These are phyloP conservation scores for Monilinia aucupariae DNA, from an alignment of 2,329 filamentous ascomycete species.

Conservation along the genomic window DNA sequence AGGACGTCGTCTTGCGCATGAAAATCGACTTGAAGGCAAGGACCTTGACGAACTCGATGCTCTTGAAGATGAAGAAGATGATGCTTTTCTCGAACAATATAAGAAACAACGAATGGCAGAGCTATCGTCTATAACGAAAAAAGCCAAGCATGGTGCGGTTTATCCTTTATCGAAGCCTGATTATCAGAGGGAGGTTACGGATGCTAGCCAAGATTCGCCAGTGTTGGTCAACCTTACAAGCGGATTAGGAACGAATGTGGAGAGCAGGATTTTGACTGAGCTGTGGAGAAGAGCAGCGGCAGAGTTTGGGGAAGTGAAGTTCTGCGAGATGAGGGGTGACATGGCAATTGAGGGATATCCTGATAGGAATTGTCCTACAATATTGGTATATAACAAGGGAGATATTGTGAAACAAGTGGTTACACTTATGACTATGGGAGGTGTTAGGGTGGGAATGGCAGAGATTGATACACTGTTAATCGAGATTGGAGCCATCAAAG, in stretches of 20 bases:
- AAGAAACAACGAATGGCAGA: conserved; percentile 83
- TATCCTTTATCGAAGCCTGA: conserved; percentile 94
- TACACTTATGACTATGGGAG: conserved; percentile 75
- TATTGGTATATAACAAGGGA: conserved; percentile 85
- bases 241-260: conserved; percentile 70
- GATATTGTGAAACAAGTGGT: conserved; percentile 90
- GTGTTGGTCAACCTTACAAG: conserved; percentile 80
- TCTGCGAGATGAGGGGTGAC: conserved; percentile 88
- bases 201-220: conserved; percentile 66
- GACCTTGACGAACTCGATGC: conserved; percentile 90
- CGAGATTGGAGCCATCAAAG: conserved; percentile 71
- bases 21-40: conserved; percentile 90
- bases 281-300: conserved; percentile 78
- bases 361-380: conserved; percentile 89
- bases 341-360: conserved; percentile 97
- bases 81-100: conserved; percentile 83
- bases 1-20: conserved; percentile 76
- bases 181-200: conserved; percentile 85
- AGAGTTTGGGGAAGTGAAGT: conserved; percentile 92
- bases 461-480: conserved; percentile 79
- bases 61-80: conserved; percentile 92
- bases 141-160: conserved; percentile 79
- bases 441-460: conserved; percentile 62
- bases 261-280: conserved; percentile 77
- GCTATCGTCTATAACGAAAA: conserved; percentile 66